Percentiles rank a stretch among this genome's conserved stretches.
These are phyloP conservation scores for Neofusicoccum sp. DNA, from an alignment of 2,329 filamentous ascomycete genomes.

Conservation along the genomic window DNA sequence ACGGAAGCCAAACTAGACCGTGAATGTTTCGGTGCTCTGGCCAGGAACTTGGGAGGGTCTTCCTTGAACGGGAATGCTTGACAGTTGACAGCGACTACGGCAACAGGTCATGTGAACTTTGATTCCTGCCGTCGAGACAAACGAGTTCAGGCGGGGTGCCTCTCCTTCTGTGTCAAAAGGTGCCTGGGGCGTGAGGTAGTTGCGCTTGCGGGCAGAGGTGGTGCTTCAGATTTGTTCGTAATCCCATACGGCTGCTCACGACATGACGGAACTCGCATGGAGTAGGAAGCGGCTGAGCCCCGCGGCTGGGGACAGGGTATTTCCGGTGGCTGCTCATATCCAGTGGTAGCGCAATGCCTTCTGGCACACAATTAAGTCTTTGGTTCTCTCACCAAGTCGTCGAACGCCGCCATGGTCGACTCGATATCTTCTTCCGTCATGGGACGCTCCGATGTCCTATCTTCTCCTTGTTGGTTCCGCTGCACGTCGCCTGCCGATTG, in stretches of 20 bases:
- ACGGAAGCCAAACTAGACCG: no score
- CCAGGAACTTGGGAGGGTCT: no score
- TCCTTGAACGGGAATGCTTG: no score
- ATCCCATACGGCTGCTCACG: neutral
- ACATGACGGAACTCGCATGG: neutral
- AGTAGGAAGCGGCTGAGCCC: neutral
- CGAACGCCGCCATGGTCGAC: neutral
- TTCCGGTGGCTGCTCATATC: neutral
- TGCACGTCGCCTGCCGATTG: neutral
- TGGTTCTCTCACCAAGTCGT: neutral
- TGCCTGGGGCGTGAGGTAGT: neutral
- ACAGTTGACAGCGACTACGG: no score
- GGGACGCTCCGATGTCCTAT: neutral
- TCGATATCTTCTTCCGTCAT: neutral
- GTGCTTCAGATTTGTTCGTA: neutral
- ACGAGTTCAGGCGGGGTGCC: no score
- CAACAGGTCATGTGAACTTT: no score
- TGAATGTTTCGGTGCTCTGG: no score
- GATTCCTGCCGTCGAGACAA: no score
- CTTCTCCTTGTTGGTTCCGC: neutral
- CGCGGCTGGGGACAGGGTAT: no score
- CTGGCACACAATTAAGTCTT: neutral
- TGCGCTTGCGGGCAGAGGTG: neutral
- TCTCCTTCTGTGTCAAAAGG: no score
- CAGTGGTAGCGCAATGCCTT: no score